Evolutionary conservation across 306 rosid genomes (phyloP), one percentile per base, ranked within the genome.

Genomic region (Begonia fuchsioides): DNA sequence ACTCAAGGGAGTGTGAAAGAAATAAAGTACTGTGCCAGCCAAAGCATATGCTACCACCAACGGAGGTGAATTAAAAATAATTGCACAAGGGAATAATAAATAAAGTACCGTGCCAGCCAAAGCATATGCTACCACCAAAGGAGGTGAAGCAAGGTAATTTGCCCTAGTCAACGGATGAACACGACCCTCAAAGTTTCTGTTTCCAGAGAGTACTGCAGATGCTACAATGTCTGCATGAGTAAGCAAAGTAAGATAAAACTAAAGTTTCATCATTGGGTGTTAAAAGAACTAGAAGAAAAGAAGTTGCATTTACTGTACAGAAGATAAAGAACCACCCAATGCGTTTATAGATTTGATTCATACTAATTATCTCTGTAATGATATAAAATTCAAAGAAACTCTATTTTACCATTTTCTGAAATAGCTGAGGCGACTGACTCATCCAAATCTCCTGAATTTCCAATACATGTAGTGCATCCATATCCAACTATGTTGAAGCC

Each of bases 391-490:
- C 16, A 53, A 6, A 13, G n/a, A 13, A 17, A 9, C 10, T 3
- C n/a, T 8, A 56, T 4, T 45, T 35, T 49, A 55, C 56, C 61
- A 15, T 63, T 54, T 2, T 63, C 68, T 11, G 61, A 12, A 41
- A 55, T 54, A 16, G 56, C 47, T 16, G 73, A 58, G 3, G 67
- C 61, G 1, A 72, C 62, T n/a, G 76, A 62, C 17, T 66, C 68
- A 62, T 75, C 71, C 11, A 75, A 64, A 13, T 75, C 81, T 26
- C 76, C 74, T 12, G 71, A 70, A 18, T 75, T 75, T 15, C 73
- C 81, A 15, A 75, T 75, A 43, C 76, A 75, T 15, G 81, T 75
- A 48, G 76, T 70, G 62, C 81, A 70, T n/a, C 68, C 56, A 35
- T 48, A 63, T 15, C 68, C 56, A 52, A 70, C 81, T 51, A 59